Evolutionary conservation across 306 rosid genomes (phyloP).

Genomic region (Pterocarpus macrocarpus): DNA sequence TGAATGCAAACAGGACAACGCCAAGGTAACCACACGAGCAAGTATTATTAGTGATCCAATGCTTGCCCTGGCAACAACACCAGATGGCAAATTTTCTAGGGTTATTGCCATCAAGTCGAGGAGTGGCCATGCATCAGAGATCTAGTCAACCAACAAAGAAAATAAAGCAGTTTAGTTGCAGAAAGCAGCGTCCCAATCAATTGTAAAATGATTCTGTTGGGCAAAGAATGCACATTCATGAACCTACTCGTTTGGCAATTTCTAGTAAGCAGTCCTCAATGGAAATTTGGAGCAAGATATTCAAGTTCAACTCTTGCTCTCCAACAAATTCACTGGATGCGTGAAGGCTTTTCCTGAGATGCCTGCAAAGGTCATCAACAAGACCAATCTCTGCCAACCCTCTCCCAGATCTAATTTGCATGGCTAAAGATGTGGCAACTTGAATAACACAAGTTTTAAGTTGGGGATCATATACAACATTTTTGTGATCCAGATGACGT

Average conservation of each 20-base stretch:
- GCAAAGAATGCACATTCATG: not conserved
- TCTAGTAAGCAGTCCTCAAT: constrained; percentile 88
- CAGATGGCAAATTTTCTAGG: constrained; percentile 83
- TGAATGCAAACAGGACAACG: constrained; percentile 58
- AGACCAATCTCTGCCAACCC: constrained; percentile 82
- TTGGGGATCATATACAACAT: constrained; percentile 73
- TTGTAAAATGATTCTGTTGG: not conserved
- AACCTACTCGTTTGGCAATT: constrained; percentile 80
- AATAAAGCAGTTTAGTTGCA: constrained; percentile 39
- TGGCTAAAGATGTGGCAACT: constrained; percentile 82
- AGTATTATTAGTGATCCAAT: constrained; percentile 81
- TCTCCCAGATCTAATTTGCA: constrained; percentile 76
- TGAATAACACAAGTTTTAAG: constrained; percentile 80
- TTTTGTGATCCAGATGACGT: constrained; percentile 98
- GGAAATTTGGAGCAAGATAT: constrained; percentile 80
- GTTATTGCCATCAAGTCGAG: constrained; percentile 90
- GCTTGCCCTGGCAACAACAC: constrained; percentile 76
- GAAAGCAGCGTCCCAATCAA: constrained; percentile 29
- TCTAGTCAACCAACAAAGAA: constrained; percentile 57
- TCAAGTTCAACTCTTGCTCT: constrained; percentile 79
- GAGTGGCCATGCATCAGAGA: constrained; percentile 72
- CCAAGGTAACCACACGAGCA: constrained; percentile 73
- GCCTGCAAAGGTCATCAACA: constrained; percentile 94
- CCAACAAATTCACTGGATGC: constrained; percentile 77
- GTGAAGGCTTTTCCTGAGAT: constrained; percentile 83